Percentiles rank a stretch among this genome's conserved stretches.
These are phyloP conservation scores for Talaromyces adpressus DNA, from an alignment of 495 filamentous ascomycete genomes.

Conservation along the genomic window DNA sequence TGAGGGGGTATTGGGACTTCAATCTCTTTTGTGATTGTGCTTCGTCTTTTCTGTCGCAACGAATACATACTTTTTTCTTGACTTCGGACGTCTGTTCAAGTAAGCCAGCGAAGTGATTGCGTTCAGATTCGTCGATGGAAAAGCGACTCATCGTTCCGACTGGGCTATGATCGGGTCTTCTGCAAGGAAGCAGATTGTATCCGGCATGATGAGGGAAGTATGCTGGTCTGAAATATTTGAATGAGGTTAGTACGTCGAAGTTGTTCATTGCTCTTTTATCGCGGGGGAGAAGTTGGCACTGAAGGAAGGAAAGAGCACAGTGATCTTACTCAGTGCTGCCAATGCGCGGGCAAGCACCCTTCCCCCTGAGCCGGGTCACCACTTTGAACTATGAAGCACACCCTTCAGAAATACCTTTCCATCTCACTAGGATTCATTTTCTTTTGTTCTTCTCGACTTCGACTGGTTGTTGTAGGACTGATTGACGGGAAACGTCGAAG, in stretches of 20 bases:
- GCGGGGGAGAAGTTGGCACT: not conserved
- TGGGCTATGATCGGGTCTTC: not conserved
- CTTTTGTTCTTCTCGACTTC: not conserved
- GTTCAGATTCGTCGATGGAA: not conserved
- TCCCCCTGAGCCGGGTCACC: not conserved
- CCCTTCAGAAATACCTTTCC: not conserved
- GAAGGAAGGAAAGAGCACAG: not conserved
- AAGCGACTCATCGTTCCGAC: not conserved
- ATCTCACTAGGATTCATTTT: not conserved
- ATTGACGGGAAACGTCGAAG: not conserved
- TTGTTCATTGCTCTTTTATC: not conserved
- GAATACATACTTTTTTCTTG: not conserved
- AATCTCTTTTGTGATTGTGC: not conserved
- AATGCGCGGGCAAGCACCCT: not conserved
- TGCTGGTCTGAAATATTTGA: not conserved
- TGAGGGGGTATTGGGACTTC: not conserved
- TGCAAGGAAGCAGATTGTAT: not conserved
- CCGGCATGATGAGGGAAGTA: not conserved
- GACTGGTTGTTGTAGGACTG: not conserved
- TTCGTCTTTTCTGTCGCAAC: not conserved
- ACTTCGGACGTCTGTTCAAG: not conserved
- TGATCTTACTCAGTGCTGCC: not conserved
- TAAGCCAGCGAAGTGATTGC: not conserved
- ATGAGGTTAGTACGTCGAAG: not conserved
- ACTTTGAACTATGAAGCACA: not conserved